These are phyloP conservation scores for Massarina eburnea DNA, from an alignment of 2,329 filamentous ascomycete species.

Conservation along the genomic window DNA sequence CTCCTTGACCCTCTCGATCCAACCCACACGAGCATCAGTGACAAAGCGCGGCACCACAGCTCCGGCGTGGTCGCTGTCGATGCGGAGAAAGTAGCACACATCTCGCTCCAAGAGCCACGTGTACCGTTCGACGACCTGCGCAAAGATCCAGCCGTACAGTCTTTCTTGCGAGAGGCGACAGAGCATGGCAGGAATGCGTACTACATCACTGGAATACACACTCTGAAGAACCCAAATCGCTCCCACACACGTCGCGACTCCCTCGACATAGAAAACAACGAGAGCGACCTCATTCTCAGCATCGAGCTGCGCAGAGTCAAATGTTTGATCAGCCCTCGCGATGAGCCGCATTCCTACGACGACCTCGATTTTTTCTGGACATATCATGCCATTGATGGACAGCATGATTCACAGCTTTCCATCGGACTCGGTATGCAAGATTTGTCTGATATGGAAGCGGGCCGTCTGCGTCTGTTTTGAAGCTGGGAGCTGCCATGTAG, in stretches of 20 bases:
- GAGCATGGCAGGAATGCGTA: conserved; percentile 48
- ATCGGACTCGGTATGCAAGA: conserved; percentile 19
- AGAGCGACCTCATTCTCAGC: conserved; percentile 18
- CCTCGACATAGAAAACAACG: conserved; percentile 6
- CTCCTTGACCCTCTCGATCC: conserved; percentile 25
- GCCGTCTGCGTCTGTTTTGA: too few relatives aligned
- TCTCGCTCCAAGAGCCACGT: conserved; percentile 14
- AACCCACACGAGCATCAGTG: conserved; percentile 10
- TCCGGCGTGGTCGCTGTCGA: conserved; percentile 19
- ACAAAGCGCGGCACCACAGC: not conserved
- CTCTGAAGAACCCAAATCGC: conserved; percentile 41
- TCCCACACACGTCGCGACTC: conserved; percentile 29
- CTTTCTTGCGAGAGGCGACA: conserved; percentile 30
- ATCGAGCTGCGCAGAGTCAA: conserved; percentile 29
- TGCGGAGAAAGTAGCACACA: conserved; percentile 21
- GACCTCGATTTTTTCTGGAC: conserved; percentile 32
- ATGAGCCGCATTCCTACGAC: conserved; percentile 29
- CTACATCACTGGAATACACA: conserved; percentile 50
- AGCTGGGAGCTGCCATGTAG: too few relatives aligned
- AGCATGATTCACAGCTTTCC: conserved; percentile 26
- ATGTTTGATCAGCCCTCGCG: conserved; percentile 22
- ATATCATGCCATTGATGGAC: conserved; percentile 22
- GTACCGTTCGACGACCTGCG: conserved; percentile 27
- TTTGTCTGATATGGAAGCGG: not conserved
- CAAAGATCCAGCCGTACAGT: conserved; percentile 18